Evolutionary conservation across 768 basidiomycete species (phyloP), one percentile per base, ranked within the genome.

Genomic region (Sporobolomyces phaffii): DNA sequence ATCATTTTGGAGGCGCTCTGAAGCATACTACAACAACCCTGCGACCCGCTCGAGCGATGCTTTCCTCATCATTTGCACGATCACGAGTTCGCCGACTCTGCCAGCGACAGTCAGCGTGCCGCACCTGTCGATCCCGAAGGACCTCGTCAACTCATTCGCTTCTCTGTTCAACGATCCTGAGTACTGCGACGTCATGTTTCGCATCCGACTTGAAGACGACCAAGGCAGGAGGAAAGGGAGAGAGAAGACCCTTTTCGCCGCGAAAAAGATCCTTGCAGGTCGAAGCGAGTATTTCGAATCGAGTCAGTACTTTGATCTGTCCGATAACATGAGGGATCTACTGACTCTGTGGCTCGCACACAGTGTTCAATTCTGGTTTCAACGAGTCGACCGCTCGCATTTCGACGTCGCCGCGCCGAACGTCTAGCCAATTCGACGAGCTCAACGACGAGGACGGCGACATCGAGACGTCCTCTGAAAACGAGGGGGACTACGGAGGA

Each of bases 31-130:
- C 62, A 71, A 64, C 67, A 75, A 75, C 48, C 58, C 65, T 3
- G 41, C 45, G 26, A 57, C 60, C 2, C 34, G 64, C 0, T 9
- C 41, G 1, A 36, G 49, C 18, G 79, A 80, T 60, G 73, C 71
- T 18, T 77, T 79, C 69, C 58, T 78, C 63, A 77, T 80, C 50
- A 48, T 73, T 28, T 80, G 79, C 58, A 79, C 79, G 22, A 78
- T 80, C 62, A 74, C 74, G 47, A 74, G 76, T 20, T 74, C 75
- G 17, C 74, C 78, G 2, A 74, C 76, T 14, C 74, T 77, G 1
- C 79, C 76, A 14, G 65, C 76, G 0, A 44, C 65, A 0, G 33
- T 65, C 1, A 56, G 68, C 1, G 33, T n/a, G 11, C 47, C 70
- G 57, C 48, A 73, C 10, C 44, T 68, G 26, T 73, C 78, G 15